Evolutionary conservation across 805 yeast species (phyloP), one percentile per base, ranked within the genome.

Genomic region (Monosporozyma aerobia): DNA sequence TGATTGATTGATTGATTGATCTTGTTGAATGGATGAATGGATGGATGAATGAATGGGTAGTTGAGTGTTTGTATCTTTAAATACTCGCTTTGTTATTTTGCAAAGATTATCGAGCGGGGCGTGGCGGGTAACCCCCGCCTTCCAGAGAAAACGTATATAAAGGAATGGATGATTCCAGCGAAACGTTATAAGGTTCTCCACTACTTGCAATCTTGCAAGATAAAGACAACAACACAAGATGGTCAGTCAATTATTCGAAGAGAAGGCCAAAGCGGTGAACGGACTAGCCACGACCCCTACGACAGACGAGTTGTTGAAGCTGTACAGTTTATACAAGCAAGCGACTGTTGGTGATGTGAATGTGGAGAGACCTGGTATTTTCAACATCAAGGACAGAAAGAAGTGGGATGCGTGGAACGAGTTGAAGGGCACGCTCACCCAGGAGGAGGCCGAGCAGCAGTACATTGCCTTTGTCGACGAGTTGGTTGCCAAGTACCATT

Each of bases 401-500:
- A 94, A 94, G 78, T 94, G 98, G 98, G 92, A 90, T 68, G 80
- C 98, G 8, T 94, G 98, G 98, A 84, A 84, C 64, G 83, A 82
- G 63, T 75, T 84, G 65, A 85, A 87, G 75, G 99, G 99, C 54
- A 39, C 43, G 1, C 80, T 79, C 56, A 72, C 89, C 43, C 87
- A 86, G 72, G 95, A 81, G 61, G 97, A 89, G 37, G 99, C 99
- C 55, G 98, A 92, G 77, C 58, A 77, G 62, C 77, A 89, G 71
- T 81, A 86, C 75, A 86, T 86, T 64, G 83, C 69, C 9, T 73
- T 85, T 45, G 92, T 81, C 51, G 81, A 80, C 60, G 79, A 78
- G 65, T 75, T 87, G 73, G 70, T 79, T 54, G 79, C 75, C 51
- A 78, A 78, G 63, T 41, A 49, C 33, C 11, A 49, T 6, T 39